phyloP scores from a whole-genome alignment of 306 rosid species.

The Amphicarpaea edgeworthii region DNA sequence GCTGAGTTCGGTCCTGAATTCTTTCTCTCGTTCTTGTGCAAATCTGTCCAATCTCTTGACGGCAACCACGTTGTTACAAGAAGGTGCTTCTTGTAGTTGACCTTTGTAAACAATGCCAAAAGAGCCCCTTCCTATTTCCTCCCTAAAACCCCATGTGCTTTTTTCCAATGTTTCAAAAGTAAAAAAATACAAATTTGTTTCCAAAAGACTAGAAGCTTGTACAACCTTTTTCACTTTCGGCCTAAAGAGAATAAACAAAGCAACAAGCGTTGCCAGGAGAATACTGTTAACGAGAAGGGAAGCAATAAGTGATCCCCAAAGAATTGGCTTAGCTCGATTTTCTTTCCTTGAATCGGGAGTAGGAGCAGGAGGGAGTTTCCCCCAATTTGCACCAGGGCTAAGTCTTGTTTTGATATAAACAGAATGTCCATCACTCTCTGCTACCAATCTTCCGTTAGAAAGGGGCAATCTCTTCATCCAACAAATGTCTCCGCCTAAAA shows the following conservation, averaged over 20 bases:
- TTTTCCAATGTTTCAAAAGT: conserved; percentile 45
- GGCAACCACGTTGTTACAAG: conserved; percentile 33
- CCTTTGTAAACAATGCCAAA: conserved; percentile 62
- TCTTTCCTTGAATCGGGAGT: background rate
- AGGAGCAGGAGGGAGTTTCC: background rate
- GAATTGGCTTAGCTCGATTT: background rate
- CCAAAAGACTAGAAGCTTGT: conserved; percentile 35
- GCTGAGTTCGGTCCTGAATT: conserved; percentile 52
- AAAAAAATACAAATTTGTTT: conserved; percentile 49
- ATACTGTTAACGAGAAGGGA: conserved; percentile 39
- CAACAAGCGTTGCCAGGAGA: conserved; percentile 31
- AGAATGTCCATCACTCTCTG: background rate
- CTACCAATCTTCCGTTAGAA: conserved; percentile 45
- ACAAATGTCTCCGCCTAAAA: conserved; percentile 21
- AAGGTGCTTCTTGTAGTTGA: conserved; percentile 17
- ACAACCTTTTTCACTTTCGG: conserved; percentile 20
- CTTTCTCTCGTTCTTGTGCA: conserved; percentile 53
- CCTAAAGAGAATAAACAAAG: conserved; percentile 21
- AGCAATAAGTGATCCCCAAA: conserved; percentile 47
- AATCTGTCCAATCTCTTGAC: conserved; percentile 58
- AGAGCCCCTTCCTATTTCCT: conserved; percentile 57
- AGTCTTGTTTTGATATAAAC: conserved; percentile 41
- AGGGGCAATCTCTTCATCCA: conserved; percentile 57
- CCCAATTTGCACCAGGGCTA: background rate
- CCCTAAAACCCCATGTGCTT: conserved; percentile 48